phyloP scores from a whole-genome alignment of 805 yeast genomes.

The Candida hispaniensis region DNA sequence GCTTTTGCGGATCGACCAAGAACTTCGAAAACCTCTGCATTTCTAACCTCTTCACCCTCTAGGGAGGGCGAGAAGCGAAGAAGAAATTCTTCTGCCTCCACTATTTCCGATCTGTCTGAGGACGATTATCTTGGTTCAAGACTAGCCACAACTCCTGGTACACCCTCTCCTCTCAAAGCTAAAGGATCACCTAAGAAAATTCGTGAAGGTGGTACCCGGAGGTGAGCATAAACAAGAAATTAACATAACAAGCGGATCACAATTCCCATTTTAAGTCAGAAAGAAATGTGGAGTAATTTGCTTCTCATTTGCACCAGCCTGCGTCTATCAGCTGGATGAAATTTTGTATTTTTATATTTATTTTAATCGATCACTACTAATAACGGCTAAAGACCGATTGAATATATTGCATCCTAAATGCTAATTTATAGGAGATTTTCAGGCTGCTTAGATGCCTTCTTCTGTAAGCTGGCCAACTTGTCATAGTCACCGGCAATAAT shows the following conservation, averaged over 20 bases:
- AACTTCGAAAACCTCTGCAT: constrained; percentile 5
- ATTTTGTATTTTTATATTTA: no score
- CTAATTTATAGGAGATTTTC: not conserved
- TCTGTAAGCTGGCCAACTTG: constrained; percentile 33
- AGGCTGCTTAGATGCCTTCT: constrained; percentile 23
- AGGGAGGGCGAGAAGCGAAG: constrained; percentile 24
- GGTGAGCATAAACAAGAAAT: no score
- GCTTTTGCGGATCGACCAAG: constrained; percentile 17
- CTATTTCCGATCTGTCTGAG: constrained; percentile 28
- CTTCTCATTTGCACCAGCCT: no score
- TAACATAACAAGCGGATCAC: no score
- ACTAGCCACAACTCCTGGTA: constrained; percentile 11
- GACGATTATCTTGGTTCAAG: constrained; percentile 23
- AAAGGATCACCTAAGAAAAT: constrained; percentile 11
- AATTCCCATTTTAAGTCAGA: no score
- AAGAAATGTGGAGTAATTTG: no score
- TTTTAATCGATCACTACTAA: no score
- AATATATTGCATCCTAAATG: no score
- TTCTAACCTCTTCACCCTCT: constrained; percentile 6
- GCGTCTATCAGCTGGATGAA: no score
- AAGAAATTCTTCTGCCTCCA: constrained; percentile 30
- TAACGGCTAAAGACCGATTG: no score
- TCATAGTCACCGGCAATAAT: constrained; percentile 80
- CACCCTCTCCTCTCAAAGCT: constrained; percentile 9
- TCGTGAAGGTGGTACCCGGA: no score